Conservation (phyloP, 345 rosid genomes). For the Camelina laxa region DNA sequence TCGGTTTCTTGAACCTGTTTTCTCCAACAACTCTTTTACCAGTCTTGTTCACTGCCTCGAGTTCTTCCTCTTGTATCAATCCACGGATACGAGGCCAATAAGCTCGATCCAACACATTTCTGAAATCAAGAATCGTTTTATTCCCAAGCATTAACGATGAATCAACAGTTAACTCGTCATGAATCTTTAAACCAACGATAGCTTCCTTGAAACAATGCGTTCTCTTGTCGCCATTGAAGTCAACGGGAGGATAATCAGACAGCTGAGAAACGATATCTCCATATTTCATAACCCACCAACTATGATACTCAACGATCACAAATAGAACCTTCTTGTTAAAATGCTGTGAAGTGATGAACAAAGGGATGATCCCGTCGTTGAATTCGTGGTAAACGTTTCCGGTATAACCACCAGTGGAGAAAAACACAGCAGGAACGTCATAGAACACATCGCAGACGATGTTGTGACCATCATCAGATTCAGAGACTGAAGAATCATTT, state of each 20-base stretch:
- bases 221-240: slow-evolving; percentile 61
- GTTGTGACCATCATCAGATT: not conserved
- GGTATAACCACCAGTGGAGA: slow-evolving; percentile 81
- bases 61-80: slow-evolving; percentile 51
- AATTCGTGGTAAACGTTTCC: slow-evolving; percentile 86
- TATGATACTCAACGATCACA: slow-evolving; percentile 72
- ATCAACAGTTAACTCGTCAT: slow-evolving; percentile 64
- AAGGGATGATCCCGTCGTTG: slow-evolving; percentile 78
- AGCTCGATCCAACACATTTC: slow-evolving; percentile 60
- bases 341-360: slow-evolving; percentile 79
- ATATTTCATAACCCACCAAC: slow-evolving; percentile 78
- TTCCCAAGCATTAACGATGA: slow-evolving; percentile 54
- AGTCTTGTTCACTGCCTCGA: slow-evolving; percentile 9
- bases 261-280: slow-evolving; percentile 61
- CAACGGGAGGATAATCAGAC: slow-evolving; percentile 56
- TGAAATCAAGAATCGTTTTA: slow-evolving; percentile 61
- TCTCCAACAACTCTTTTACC: not conserved
- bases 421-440: slow-evolving; percentile 68
- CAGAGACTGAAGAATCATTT: slow-evolving; percentile 13
- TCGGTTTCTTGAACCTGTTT: slow-evolving; percentile 49
- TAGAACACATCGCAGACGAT: slow-evolving; percentile 57
- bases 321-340: slow-evolving; percentile 71
- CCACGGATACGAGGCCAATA: slow-evolving; percentile 62
- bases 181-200: slow-evolving; percentile 71
- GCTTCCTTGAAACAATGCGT: slow-evolving; percentile 80